Evolutionary conservation across 2,329 filamentous ascomycete species (phyloP).

Genomic region (Cercospora sp.): DNA sequence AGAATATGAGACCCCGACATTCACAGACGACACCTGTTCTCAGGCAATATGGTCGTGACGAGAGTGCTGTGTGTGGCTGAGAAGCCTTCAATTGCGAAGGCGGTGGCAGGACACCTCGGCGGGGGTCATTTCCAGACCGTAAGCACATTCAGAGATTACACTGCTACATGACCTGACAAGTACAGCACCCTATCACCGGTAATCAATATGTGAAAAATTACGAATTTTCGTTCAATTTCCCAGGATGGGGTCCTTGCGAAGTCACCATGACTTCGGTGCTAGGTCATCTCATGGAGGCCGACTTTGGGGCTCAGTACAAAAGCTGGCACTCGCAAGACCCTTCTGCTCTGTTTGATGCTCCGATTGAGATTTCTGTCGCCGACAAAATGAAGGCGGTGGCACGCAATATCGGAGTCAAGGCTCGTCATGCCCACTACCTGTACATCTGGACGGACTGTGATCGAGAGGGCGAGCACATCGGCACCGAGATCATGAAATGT

Average conservation of each 20-base stretch:
- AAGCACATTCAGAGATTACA: constrained; percentile 41
- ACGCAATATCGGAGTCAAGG: constrained; percentile 79
- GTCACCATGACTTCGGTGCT: constrained; percentile 94
- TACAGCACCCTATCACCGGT: constrained; percentile 65
- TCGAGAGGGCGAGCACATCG: constrained; percentile 95
- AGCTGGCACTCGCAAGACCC: constrained; percentile 82
- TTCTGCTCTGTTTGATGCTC: constrained; percentile 75
- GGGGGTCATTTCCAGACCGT: constrained; percentile 73
- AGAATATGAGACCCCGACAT: constrained; percentile 2
- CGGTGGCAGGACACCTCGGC: constrained; percentile 84
- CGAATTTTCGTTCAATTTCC: constrained; percentile 84
- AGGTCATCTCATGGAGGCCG: constrained; percentile 79
- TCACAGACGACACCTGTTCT: background rate
- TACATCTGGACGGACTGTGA: constrained; percentile 99
- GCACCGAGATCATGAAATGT: constrained; percentile 81
- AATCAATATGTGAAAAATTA: constrained; percentile 91
- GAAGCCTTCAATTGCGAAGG: constrained; percentile 94
- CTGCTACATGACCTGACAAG: constrained; percentile 19
- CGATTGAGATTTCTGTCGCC: constrained; percentile 67
- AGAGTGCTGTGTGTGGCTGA: constrained; percentile 76
- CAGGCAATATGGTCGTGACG: constrained; percentile 41
- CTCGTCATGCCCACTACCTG: constrained; percentile 68
- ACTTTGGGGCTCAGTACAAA: constrained; percentile 73
- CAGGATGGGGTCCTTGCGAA: constrained; percentile 73
- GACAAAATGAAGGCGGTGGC: constrained; percentile 78